These are phyloP conservation scores for Hypoxylon perforatum DNA, from an alignment of 495 filamentous ascomycete genomes.

Conservation along the genomic window DNA sequence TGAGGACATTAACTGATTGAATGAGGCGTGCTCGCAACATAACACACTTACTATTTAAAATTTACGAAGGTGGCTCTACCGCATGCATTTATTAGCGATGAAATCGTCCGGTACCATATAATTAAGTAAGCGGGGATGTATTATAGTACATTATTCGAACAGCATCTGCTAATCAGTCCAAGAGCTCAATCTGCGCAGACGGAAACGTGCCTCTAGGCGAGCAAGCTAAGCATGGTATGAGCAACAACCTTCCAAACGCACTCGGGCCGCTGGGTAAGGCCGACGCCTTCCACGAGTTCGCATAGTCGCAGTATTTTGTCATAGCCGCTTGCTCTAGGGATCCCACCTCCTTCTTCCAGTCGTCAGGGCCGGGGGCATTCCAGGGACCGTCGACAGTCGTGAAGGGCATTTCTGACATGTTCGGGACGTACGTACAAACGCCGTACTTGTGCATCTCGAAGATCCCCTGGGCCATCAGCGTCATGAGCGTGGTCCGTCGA, in stretches of 20 bases:
- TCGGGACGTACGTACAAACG: background rate
- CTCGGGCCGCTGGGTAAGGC: background rate
- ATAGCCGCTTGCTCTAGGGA: background rate
- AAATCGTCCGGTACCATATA: no score
- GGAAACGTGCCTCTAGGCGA: background rate
- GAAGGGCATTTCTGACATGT: background rate
- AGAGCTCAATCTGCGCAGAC: background rate
- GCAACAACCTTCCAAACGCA: conserved; percentile 5
- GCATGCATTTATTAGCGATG: no score
- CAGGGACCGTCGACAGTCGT: conserved; percentile 3
- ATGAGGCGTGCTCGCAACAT: no score
- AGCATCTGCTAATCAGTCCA: no score
- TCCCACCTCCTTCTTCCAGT: background rate
- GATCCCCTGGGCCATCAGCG: background rate
- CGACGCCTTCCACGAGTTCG: background rate
- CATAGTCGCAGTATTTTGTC: background rate
- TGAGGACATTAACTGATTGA: no score
- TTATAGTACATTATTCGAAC: no score
- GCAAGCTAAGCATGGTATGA: background rate
- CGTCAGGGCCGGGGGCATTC: background rate
- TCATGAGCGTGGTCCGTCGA: background rate
- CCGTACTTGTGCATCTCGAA: conserved; percentile 4
- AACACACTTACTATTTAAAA: no score
- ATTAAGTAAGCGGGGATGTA: no score
- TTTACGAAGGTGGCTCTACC: no score